Percentiles rank a stretch among this genome's conserved stretches.
Conservation (phyloP, 306 rosid species). For the Acacia melanoxylon region DNA sequence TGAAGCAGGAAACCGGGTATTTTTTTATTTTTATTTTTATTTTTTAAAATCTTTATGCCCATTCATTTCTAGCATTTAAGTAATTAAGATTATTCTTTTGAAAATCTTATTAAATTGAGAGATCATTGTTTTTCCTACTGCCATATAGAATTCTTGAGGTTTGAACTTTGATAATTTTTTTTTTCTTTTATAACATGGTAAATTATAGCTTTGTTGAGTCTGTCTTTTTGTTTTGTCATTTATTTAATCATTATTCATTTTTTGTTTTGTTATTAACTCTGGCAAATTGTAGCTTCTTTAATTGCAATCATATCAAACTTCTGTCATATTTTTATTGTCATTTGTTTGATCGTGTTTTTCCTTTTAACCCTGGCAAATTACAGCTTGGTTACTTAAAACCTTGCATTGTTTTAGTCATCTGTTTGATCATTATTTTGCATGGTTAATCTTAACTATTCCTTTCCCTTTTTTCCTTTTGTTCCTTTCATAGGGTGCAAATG, state of each 20-base stretch:
- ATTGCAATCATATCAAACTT: neutral
- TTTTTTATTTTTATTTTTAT: too few relatives aligned
- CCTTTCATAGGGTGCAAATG: conserved; percentile 52
- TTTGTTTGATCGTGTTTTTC: neutral
- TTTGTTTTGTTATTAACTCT: neutral
- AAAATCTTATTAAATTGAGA: conserved; percentile 12
- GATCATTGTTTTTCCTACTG: neutral
- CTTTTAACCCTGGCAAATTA: neutral
- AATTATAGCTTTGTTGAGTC: neutral
- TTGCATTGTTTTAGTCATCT: neutral
- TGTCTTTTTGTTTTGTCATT: too few relatives aligned
- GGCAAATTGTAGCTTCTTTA: neutral
- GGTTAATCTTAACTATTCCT: neutral
- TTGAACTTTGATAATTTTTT: conserved; percentile 21
- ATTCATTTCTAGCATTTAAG: conserved; percentile 19
- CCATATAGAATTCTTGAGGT: conserved; percentile 10
- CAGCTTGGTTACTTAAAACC: neutral
- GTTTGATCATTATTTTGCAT: neutral
- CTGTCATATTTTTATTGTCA: neutral
- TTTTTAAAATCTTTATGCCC: neutral
- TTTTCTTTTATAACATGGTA: neutral
- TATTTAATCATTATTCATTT: neutral
- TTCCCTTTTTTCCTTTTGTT: neutral
- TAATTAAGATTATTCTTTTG: conserved; percentile 3
- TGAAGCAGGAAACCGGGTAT: conserved; percentile 68